Evolutionary conservation across 164 flowering plant species (phyloP), one percentile per base, ranked within the genome.

Genomic region (Piper longum): DNA sequence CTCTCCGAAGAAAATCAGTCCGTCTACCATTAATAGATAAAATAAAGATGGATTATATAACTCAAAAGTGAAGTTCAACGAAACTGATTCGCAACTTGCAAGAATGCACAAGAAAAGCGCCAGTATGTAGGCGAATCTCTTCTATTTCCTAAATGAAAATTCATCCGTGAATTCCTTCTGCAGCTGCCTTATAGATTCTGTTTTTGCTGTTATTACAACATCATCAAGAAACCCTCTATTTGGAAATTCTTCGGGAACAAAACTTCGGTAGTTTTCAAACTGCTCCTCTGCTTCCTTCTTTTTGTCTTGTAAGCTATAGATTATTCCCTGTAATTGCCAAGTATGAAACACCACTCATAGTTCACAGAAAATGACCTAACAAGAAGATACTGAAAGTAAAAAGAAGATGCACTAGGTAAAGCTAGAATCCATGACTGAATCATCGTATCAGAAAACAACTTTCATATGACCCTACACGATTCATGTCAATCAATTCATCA

Each of bases 211-310:
- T 56, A 86, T 41, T 19, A 85, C 80, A 63, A 85, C 83, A 72
- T 87, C 98, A 64, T 89, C 95, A 5, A 92, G 87, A 74, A 83
- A 89, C 54, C 84, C 81, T 79, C 87, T 87, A 60, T 89, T 86
- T 5, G 95, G 96, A 69, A 86, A 87, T 70, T 89, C 98, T 64
- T 87, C 79, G 0, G 95, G 96, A 44, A 87, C 91, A 68, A 92
- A 91, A 63, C 84, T 80, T 45, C 71, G 77, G 69, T 87, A 92
- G 14, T 66, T 87, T 70, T 82, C 83, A 69, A 92, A 89, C 64
- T 77, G 83, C 69, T 86, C 85, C 12, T 82, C 83, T 19, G 96
- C 98, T 80, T 92, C 91, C 59, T 81, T 64, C 78, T 79, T 79
- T 68, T 80, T 87, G 64, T 83, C 87, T 56, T 81, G 74, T 59